Conservation (phyloP, 129 eudicot genomes). For the Ambrosia trifida region DNA sequence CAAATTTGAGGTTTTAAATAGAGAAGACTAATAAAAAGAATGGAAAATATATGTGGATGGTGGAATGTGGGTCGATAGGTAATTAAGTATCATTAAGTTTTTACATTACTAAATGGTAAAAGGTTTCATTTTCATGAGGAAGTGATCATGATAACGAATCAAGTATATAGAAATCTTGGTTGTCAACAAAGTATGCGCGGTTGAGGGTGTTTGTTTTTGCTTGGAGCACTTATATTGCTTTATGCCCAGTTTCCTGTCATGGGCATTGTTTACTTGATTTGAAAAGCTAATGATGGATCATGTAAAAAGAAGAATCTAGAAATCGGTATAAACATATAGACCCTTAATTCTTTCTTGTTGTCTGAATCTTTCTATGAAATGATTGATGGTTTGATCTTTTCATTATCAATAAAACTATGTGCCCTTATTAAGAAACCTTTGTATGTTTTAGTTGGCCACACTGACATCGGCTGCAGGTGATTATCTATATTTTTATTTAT, state of each 20-base stretch:
- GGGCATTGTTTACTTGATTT: slow-evolving; percentile 4
- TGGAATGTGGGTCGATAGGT: neutral
- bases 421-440: too few relatives aligned
- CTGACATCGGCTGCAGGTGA: too few relatives aligned
- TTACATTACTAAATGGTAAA: neutral
- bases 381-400: too few relatives aligned
- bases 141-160: neutral
- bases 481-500: too few relatives aligned
- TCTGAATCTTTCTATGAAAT: neutral
- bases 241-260: too few relatives aligned
- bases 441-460: too few relatives aligned
- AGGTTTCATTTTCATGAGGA: neutral
- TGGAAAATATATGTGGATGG: too few relatives aligned
- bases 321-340: neutral
- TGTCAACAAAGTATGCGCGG: neutral
- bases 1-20: neutral
- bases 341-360: neutral
- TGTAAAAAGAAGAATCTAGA: neutral
- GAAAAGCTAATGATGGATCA: neutral
- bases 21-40: too few relatives aligned
- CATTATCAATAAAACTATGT: too few relatives aligned
- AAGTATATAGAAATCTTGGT: slow-evolving; percentile 3
- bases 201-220: neutral
- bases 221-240: neutral
- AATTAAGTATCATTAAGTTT: neutral